A percentile compares a stretch with the other conserved stretches of the same genome.
phyloP scores from a whole-genome alignment of 2,329 filamentous ascomycete species.

The Penicillium sp. region DNA sequence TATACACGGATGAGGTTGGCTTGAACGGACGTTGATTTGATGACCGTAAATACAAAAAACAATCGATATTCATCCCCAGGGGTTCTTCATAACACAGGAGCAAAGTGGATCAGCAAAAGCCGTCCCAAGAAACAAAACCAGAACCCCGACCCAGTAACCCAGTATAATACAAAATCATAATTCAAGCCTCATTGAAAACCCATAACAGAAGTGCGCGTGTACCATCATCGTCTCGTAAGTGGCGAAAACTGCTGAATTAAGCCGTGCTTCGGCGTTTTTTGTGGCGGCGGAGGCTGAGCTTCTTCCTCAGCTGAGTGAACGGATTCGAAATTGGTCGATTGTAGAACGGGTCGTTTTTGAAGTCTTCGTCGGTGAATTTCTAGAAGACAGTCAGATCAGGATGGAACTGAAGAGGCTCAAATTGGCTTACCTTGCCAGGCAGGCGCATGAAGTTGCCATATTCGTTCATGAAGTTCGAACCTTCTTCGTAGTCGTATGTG shows the following conservation, averaged over 20 bases:
- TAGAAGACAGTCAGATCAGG: slow-evolving; percentile 16
- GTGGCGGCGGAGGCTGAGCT: slow-evolving; percentile 25
- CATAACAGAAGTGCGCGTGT: neutral
- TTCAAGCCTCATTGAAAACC: neutral
- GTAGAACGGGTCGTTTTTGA: slow-evolving; percentile 39
- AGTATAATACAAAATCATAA: too few relatives aligned
- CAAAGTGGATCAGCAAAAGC: too few relatives aligned
- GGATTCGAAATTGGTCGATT: slow-evolving; percentile 27
- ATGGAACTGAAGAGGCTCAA: neutral
- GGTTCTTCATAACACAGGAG: too few relatives aligned
- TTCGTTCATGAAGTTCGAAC: slow-evolving; percentile 75
- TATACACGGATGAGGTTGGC: too few relatives aligned
- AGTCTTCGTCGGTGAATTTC: slow-evolving; percentile 40
- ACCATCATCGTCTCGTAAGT: slow-evolving; percentile 7
- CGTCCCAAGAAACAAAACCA: neutral
- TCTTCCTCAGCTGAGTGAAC: slow-evolving; percentile 26
- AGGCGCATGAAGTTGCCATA: slow-evolving; percentile 65
- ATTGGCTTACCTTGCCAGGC: slow-evolving; percentile 60
- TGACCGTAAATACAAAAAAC: too few relatives aligned
- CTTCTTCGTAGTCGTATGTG: slow-evolving; percentile 73
- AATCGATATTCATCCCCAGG: too few relatives aligned
- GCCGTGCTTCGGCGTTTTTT: slow-evolving; percentile 18
- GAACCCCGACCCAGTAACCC: too few relatives aligned
- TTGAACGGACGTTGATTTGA: too few relatives aligned
- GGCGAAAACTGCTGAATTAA: neutral